Percentiles rank a stretch among this genome's conserved stretches.
Conservation (phyloP, 345 rosid species). For the Nasturtium officinale region DNA sequence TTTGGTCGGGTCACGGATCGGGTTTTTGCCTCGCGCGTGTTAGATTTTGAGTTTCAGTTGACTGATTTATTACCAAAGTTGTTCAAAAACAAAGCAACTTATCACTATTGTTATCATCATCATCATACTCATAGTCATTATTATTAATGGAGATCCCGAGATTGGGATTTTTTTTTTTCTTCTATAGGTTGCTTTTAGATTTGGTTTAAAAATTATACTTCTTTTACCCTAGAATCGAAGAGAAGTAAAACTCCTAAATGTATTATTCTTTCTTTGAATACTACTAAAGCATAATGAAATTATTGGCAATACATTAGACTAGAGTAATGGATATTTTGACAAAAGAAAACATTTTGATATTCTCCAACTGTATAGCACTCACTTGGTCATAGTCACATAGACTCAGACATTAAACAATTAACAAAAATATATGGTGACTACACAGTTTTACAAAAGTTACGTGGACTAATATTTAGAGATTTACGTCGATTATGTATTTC, state of each 20-base stretch:
- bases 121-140: conserved; percentile 11
- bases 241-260: conserved; percentile 2
- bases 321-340: neutral
- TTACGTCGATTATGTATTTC: too few species aligned
- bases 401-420: neutral
- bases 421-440: neutral
- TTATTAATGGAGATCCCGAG: conserved; percentile 21
- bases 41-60: conserved; percentile 31
- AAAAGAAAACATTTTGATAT: neutral
- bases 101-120: neutral
- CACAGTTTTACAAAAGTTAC: too few species aligned
- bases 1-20: conserved; percentile 71
- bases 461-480: too few species aligned
- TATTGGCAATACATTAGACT: neutral
- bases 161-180: neutral
- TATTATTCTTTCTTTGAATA: neutral
- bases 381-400: too few species aligned
- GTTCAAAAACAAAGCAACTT: neutral
- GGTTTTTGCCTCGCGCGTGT: conserved; percentile 83
- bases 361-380: conserved; percentile 10
- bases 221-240: neutral
- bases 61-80: conserved; percentile 22
- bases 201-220: neutral
- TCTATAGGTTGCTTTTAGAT: neutral
- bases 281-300: neutral